phyloP scores from a whole-genome alignment of 2,329 filamentous ascomycete species.

The Meredithiella fracta region DNA sequence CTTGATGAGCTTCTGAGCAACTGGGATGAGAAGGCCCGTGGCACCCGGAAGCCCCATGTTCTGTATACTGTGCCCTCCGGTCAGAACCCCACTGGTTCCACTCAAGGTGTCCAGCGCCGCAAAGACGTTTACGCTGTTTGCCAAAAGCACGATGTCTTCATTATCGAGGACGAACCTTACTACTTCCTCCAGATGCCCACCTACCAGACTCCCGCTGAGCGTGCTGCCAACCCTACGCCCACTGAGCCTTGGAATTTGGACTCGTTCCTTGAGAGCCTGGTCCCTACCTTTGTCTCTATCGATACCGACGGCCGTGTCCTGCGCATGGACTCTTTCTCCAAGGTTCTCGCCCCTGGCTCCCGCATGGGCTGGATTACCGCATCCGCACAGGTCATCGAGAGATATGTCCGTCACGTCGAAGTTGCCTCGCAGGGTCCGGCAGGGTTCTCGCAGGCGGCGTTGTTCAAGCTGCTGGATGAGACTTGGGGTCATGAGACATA shows the following conservation, averaged over 20 bases:
- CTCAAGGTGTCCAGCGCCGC: conserved; percentile 51
- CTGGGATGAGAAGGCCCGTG: conserved; percentile 32
- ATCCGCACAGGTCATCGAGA: conserved; percentile 67
- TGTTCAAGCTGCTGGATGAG: conserved; percentile 84
- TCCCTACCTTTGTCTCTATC: conserved; percentile 45
- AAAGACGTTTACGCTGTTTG: conserved; percentile 60
- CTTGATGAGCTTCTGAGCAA: conserved; percentile 34
- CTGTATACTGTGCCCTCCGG: conserved; percentile 54
- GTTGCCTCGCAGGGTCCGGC: conserved; percentile 70
- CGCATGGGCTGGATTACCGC: conserved; percentile 81
- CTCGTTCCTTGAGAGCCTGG: conserved; percentile 56
- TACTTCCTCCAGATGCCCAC: conserved; percentile 84
- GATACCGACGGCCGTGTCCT: conserved; percentile 78
- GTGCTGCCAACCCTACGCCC: conserved; percentile 42
- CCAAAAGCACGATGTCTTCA: conserved; percentile 69
- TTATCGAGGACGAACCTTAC: conserved; percentile 88
- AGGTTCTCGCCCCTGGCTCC: conserved; percentile 70
- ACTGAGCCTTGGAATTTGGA: conserved; percentile 28
- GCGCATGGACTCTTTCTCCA: conserved; percentile 85
- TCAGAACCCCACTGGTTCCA: conserved; percentile 82
- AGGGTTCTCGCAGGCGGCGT: conserved; percentile 65
- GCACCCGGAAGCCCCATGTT: conserved; percentile 35
- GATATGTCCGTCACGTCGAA: conserved; percentile 69
- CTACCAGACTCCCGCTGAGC: conserved; percentile 49
- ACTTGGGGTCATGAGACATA: conserved; percentile 88